Evolutionary conservation across 2,329 filamentous ascomycete genomes (phyloP).

Genomic region (Tolypocladium tundrense): DNA sequence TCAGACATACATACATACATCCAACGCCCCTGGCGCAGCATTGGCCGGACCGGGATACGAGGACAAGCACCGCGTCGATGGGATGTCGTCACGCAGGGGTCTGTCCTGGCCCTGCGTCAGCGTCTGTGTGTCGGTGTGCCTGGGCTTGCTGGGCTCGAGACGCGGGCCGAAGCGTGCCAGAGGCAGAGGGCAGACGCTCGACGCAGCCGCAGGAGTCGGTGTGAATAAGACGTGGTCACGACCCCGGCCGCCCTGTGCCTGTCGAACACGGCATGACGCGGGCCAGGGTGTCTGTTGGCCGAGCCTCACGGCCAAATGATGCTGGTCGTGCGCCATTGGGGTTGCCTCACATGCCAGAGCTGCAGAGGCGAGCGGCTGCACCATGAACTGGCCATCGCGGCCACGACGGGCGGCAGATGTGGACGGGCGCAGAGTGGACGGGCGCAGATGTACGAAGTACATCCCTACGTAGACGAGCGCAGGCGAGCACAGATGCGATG

Average conservation of each 20-base stretch:
- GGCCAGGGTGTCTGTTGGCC: not conserved
- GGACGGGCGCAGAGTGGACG: not conserved
- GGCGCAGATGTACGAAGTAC: not conserved
- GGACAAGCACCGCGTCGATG: not conserved
- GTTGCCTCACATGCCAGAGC: conserved; percentile 1
- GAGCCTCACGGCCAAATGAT: not conserved
- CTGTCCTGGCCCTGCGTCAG: not conserved
- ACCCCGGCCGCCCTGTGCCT: not conserved
- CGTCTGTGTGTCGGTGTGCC: not conserved
- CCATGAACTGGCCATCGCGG: conserved; percentile 1
- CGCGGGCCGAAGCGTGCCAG: not conserved
- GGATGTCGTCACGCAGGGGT: conserved; percentile 1
- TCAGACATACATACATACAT: not conserved
- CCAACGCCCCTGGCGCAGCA: not conserved
- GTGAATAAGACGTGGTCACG: not conserved
- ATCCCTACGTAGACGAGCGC: not conserved
- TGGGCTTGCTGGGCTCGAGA: not conserved
- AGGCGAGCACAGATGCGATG: not conserved
- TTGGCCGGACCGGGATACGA: not conserved
- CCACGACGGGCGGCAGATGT: conserved; percentile 1
- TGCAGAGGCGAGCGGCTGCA: not conserved
- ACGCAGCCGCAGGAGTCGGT: not conserved
- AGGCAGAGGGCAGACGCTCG: not conserved
- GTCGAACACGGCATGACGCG: not conserved
- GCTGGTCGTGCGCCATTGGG: not conserved